Conservation (phyloP, 2,329 filamentous ascomycete species). For the Cryphonectria naterciae region DNA sequence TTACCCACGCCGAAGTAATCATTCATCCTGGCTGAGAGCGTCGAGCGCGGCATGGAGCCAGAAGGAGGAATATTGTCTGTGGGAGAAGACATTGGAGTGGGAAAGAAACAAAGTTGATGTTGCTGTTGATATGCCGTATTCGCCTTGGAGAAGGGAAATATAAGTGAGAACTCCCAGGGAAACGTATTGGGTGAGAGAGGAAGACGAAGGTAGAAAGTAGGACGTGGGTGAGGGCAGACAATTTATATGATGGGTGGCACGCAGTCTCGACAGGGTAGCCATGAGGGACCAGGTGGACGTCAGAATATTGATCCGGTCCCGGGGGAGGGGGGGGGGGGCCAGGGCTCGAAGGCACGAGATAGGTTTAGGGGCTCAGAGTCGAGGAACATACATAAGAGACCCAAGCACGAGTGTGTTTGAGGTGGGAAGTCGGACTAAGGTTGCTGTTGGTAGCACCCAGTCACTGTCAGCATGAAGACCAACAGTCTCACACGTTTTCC, state of each 20-base stretch:
- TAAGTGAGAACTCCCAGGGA: background rate
- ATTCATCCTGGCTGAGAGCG: conserved; percentile 3
- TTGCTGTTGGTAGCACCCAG: background rate
- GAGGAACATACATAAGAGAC: background rate
- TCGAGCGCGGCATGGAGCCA: background rate
- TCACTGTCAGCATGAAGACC: conserved; percentile 14
- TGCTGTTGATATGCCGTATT: background rate
- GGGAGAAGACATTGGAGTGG: conserved; percentile 15
- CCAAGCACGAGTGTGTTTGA: background rate
- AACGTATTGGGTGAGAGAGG: background rate
- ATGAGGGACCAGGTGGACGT: background rate
- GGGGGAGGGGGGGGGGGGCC: background rate
- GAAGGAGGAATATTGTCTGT: background rate
- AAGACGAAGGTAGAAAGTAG: background rate
- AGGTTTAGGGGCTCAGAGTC: background rate
- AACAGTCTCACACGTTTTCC: conserved; percentile 23
- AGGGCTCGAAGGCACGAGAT: background rate
- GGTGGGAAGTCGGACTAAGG: background rate
- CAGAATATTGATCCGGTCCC: conserved; percentile 16
- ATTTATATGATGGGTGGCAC: background rate
- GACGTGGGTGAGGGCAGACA: background rate
- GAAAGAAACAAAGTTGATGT: background rate
- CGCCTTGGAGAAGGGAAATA: background rate
- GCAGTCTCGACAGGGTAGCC: background rate
- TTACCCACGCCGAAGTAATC: background rate